A percentile compares a stretch with the other conserved stretches of the same genome.
These are phyloP conservation scores for Backusella tarrabulga DNA, from an alignment of 192 early-diverging fungal species.

Conservation along the genomic window DNA sequence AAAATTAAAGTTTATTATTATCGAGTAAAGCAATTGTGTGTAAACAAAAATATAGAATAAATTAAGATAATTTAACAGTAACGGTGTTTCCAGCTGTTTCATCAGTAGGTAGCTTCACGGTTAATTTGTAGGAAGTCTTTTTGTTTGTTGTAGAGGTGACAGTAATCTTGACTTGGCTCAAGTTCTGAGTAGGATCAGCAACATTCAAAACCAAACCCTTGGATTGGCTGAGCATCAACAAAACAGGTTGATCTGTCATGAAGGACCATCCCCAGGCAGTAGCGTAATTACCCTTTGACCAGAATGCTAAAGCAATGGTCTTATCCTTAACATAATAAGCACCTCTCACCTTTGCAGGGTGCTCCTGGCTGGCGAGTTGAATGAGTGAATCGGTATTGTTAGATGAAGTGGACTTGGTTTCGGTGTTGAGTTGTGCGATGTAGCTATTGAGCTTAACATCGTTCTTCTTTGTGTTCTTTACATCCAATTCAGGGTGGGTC, in stretches of 20 bases:
- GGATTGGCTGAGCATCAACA: constrained; percentile 11
- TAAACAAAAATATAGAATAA: not conserved
- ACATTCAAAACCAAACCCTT: not conserved
- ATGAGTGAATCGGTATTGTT: not conserved
- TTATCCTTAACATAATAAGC: not conserved
- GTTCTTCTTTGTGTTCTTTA: not conserved
- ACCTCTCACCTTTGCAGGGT: not conserved
- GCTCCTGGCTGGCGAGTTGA: not conserved
- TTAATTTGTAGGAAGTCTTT: not conserved
- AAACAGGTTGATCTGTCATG: constrained; percentile 6
- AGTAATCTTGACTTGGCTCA: constrained; percentile 2
- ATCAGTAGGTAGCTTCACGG: not conserved
- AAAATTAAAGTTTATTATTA: no score
- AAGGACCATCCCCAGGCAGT: not conserved
- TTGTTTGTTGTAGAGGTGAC: not conserved
- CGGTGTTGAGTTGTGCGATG: constrained; percentile 10
- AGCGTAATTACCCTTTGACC: not conserved
- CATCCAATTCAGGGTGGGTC: not conserved
- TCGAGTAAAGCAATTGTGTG: no score
- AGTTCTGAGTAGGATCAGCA: not conserved
- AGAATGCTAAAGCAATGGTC: constrained; percentile 14
- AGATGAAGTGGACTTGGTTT: not conserved
- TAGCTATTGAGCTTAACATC: not conserved
- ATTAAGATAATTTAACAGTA: constrained; percentile 3
- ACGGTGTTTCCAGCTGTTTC: constrained; percentile 13